Evolutionary conservation across 2,329 filamentous ascomycete species (phyloP), one percentile per base, ranked within the genome.

Genomic region (Diaporthe citriasiana): DNA sequence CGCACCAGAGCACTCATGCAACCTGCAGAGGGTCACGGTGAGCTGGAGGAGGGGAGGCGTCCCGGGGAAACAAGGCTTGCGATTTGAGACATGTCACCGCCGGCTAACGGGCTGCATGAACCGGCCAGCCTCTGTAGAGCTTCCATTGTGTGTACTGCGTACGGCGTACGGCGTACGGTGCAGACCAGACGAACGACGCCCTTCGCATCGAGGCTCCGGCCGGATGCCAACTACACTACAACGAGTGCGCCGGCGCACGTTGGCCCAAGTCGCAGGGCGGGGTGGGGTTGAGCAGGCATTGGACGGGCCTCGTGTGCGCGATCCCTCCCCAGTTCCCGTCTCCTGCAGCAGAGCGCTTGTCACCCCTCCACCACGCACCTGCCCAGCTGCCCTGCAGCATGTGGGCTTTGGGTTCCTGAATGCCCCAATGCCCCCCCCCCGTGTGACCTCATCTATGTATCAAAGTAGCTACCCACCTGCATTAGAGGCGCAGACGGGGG

Each of bases 321-420:
- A 66, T 59, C 42, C 53, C 17, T 33, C 63, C 38, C 51, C 70
- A 70, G 63, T 66, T 70, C 70, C 70, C 65, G 73, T 63, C 66
- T 73, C 71, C 66, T 75, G 74, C 74, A 75, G 74, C 71, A 73
- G 71, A 73, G 71, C 71, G 74, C 71, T 68, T 60, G 71, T 56
- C 70, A 72, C 68, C 71, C 71, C 68, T 74, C 74, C 74, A 33
- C 66, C 60, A 65, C 73, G 72, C 50, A 47, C 47, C 56, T 53
- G 47, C 70, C 70, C 50, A 47, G 35, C 56, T 53, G 47, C 70
- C 70, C 70, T 71, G 70, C 74, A 74, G 68, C 68, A 70, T 57
- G 68, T 70, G 60, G 68, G 74, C 72, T 71, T 38, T 71, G 68
- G 72, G 71, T 73, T 65, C 71, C 74, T 75, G 71, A 56, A 69